Evolutionary conservation across 192 early-diverging fungal genomes (phyloP), one percentile per base, ranked within the genome.

Genomic region (Entophlyctis luteolus): DNA sequence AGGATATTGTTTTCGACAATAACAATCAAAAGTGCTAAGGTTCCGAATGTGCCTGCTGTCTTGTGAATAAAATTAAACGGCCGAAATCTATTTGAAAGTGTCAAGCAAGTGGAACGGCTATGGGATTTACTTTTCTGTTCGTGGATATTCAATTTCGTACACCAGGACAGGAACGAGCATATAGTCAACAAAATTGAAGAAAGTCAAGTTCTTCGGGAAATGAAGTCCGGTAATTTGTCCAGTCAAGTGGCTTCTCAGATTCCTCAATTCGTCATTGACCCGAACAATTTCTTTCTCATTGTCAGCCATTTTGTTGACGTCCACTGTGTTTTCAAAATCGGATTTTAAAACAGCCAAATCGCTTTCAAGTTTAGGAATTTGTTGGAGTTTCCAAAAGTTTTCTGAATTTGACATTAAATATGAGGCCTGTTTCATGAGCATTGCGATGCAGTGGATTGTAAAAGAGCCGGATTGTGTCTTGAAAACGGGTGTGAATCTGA

Each of bases 371-470:
- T 55, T 10, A 22, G 59, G 35, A 42, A 42, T n/a, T 14, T 50
- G 14, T 25, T 56, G 3, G 2, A 37, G 3, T 53, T 77, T 79
- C 38, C 65, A 70, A 36, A 60, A 45, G 8, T 93, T 74, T 8
- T 90, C 86, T 29, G 85, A 85, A 74, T 94, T 95, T 57, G 85
- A 86, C 42, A 87, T 79, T 25, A 89, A 86, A 67, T 98, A 98
- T 20, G 94, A 95, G 69, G 94, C 92, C 71, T 93, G 85, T 70
- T 98, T 98, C 93, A 98, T 94, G 74, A 96, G 81, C 87, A 94
- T 95, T 12, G 91, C 86, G 46, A 93, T 90, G 0, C 87, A 81
- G 72, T 98, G 96, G 35, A 96, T 79, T 1, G 85, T 82, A 74
- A 96, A 92, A 39, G 89, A 93, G 48, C 91, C 90, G 83, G 86